Base-by-base conservation (phyloP, 2,329 filamentous ascomycete genomes). In the Chaetomiaceae sp. region DNA sequence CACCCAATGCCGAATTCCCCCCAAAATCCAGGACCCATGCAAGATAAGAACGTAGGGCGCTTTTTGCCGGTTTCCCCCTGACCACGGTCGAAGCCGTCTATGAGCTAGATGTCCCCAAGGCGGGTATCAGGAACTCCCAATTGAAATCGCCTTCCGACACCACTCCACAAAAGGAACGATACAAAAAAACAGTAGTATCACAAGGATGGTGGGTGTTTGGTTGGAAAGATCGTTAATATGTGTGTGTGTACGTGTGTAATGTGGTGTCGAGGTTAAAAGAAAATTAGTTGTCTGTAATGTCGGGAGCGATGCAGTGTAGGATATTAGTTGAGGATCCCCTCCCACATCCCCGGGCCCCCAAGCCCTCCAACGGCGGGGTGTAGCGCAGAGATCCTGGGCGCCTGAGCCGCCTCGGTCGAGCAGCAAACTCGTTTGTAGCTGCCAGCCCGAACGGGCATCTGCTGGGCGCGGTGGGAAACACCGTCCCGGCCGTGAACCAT, bases 351-450 rank as follows among this genome's bases (percentile, higher is more conserved):
- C 34, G 79, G 78, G 31, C 78, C 80, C 38, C 73, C 73, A 27
- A 75, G 66, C 41, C 68, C 77, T 53, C 73, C 75, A 51, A 77
- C 69, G 37, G 72, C 72, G 40, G 75, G 70, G 58, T 80, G 77
- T 38, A 76, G 64, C 19, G 70, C 65, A 38, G 73, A 67, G 54
- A 74, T 70, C 55, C 69, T 68, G 61, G 76, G 76, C 35, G 70
- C 66, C 53, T 68, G 72, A 17, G 72, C 70, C 48, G 75, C 79
- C 65, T 85, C 81, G 13, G 78, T 72, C 39, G 81, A 78, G 68
- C 81, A 86, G 70, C 84, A 86, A 33, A 85, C 73, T 59, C 84
- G 78, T 70, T 87, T 87, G 55, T 78, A 73, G 58, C 76, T 73
- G 57, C 73, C 73, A 40, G 73, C 69, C 27, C 67, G 73, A 50